Evolutionary conservation across 164 flowering plant genomes (phyloP).

Genomic region (Pachysandra terminalis): DNA sequence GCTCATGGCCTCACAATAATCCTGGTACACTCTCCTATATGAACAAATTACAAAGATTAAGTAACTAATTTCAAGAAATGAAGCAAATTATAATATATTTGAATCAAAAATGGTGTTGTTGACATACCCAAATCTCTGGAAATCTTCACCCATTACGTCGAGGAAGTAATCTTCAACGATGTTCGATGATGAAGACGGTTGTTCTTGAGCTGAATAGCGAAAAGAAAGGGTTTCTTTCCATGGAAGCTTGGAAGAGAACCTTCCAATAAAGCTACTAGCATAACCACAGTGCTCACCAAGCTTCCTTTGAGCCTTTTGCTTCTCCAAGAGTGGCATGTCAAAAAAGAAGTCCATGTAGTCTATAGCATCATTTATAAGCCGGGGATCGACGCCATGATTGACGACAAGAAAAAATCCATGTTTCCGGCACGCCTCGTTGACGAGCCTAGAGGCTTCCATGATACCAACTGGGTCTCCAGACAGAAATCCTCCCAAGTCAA

Average conservation of each 20-base stretch:
- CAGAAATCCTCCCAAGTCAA: conserved; percentile 55
- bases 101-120: not conserved
- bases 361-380: conserved; percentile 52
- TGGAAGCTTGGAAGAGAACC: conserved; percentile 74
- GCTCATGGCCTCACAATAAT: conserved; percentile 73
- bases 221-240: conserved; percentile 93
- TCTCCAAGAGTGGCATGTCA: conserved; percentile 46
- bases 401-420: conserved; percentile 82
- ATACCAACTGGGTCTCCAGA: conserved; percentile 41
- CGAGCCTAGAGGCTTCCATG: conserved; percentile 32
- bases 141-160: conserved; percentile 45
- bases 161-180: conserved; percentile 48
- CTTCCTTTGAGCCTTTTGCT: conserved; percentile 64
- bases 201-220: conserved; percentile 31
- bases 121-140: conserved; percentile 47
- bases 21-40: conserved; percentile 60
- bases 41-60: not conserved
- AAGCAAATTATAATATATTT: not conserved
- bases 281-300: conserved; percentile 76
- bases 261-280: conserved; percentile 83
- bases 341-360: conserved; percentile 55
- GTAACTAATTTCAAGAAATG: not conserved
- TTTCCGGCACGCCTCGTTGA: conserved; percentile 52
- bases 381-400: conserved; percentile 54
- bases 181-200: conserved; percentile 15